Evolutionary conservation across 805 yeast genomes (phyloP), one percentile per base, ranked within the genome.

Genomic region (Metschnikowia corniflorae): DNA sequence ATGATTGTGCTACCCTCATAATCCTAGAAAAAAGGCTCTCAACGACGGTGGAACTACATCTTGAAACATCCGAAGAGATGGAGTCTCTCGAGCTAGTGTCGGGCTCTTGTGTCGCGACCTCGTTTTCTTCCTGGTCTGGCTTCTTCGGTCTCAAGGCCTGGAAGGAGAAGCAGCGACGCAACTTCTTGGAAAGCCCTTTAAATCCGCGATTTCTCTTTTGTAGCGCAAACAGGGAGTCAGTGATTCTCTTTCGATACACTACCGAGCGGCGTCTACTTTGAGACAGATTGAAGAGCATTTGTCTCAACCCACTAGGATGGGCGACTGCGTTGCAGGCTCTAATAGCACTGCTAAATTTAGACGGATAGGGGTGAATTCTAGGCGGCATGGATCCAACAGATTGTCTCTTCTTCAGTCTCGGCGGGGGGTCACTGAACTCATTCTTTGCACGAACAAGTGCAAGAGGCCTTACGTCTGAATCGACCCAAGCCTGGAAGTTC

Each of bases 291-390:
- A 31, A 31, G 12, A 37, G 14, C 5, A 32, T 10, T 13, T 23
- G 23, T n/a, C 32, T 21, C 14, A 37, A 15, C 3, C 40, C 29
- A 16, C 17, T 15, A 4, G 36, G 36, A 14, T 16, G 31, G 27
- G 32, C n/a, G 8, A 17, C 40, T 2, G 28, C 8, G 8, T 28
- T 29, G 36, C 28, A 31, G 2, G 32, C n/a, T 18, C 22, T 37
- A 13, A 17, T 29, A 12, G 19, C 23, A 21, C 30, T 14, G 12
- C 28, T 24, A 8, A 37, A 15, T 16, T 19, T 32, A 4, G 40
- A 22, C 5, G 40, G 40, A 19, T 37, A 37, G 7, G 40, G 40
- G 26, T 37, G 40, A 18, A 18, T 31, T 9, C 40, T 23, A 6
- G 32, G 40, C 3, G 40, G 40, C 17, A 37, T 27, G 5, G 36